A percentile compares a stretch with the other conserved stretches of the same genome.
phyloP scores from a whole-genome alignment of 2,329 filamentous ascomycete species.

The Chalaropsis thielavioides region DNA sequence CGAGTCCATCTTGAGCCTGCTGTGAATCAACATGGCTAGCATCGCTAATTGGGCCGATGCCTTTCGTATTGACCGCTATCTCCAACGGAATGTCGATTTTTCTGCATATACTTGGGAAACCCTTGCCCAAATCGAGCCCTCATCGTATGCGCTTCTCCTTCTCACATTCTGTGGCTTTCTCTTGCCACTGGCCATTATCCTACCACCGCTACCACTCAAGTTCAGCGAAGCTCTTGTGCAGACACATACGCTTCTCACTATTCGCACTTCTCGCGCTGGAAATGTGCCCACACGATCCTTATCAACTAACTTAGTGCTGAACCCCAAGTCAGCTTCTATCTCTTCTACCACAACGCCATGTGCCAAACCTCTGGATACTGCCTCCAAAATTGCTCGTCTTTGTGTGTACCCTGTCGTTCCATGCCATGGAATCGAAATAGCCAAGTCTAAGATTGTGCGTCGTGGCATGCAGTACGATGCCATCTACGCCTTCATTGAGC shows the following conservation, averaged over 20 bases:
- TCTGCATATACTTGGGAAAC: slow-evolving; percentile 17
- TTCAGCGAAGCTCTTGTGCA: slow-evolving; percentile 39
- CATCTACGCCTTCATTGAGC: slow-evolving; percentile 68
- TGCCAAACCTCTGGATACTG: slow-evolving; percentile 15
- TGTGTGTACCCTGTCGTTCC: slow-evolving; percentile 76
- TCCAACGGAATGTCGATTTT: slow-evolving; percentile 9
- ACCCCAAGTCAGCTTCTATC: not conserved
- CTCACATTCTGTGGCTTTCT: slow-evolving; percentile 36
- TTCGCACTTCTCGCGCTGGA: slow-evolving; percentile 15
- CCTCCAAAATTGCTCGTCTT: slow-evolving; percentile 41
- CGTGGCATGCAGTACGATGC: slow-evolving; percentile 67
- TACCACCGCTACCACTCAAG: slow-evolving; percentile 40
- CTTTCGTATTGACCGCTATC: slow-evolving; percentile 15
- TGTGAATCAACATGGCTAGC: not conserved
- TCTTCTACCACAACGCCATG: not conserved
- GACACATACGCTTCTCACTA: slow-evolving; percentile 36
- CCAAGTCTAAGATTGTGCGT: slow-evolving; percentile 46
- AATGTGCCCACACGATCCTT: slow-evolving; percentile 8
- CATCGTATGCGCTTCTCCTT: slow-evolving; percentile 29
- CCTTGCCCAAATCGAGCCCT: slow-evolving; percentile 22
- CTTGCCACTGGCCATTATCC: slow-evolving; percentile 38
- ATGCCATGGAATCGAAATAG: slow-evolving; percentile 61
- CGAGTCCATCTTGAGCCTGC: not conserved
- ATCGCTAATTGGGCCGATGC: slow-evolving; percentile 4
- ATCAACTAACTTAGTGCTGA: not conserved